These are phyloP conservation scores for Globisporangium paddicum DNA, from an alignment of 352 stramenopile genomes.

Conservation along the genomic window DNA sequence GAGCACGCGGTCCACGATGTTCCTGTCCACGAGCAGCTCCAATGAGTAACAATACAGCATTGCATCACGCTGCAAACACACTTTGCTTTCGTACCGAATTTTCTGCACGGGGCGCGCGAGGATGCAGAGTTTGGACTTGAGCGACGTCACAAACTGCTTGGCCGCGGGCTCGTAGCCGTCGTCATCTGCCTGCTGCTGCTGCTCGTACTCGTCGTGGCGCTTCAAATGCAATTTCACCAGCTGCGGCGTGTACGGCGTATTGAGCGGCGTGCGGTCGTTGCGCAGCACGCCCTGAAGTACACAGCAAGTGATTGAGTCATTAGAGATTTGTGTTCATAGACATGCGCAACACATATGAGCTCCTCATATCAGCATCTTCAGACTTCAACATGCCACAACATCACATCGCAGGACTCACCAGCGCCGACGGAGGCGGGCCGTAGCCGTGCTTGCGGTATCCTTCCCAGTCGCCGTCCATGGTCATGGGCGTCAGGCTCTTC, in stretches of 20 bases:
- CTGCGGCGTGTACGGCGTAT: constrained; percentile 81
- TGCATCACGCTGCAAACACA: background rate
- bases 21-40: constrained; percentile 7
- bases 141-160: constrained; percentile 22
- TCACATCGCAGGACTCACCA: constrained; percentile 21
- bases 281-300: constrained; percentile 54
- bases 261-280: constrained; percentile 74
- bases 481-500: constrained; percentile 16
- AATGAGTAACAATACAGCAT: background rate
- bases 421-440: constrained; percentile 23
- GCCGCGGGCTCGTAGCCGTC: constrained; percentile 21
- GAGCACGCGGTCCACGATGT: constrained; percentile 27
- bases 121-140: constrained; percentile 39
- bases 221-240: constrained; percentile 79
- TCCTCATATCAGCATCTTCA: constrained; percentile 7
- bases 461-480: constrained; percentile 45
- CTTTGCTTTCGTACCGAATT: constrained; percentile 30
- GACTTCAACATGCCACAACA: background rate
- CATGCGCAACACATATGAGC: too few relatives aligned
- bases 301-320: background rate
- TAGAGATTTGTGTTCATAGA: too few relatives aligned
- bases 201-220: constrained; percentile 51
- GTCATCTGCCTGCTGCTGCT: constrained; percentile 23
- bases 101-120: constrained; percentile 37
- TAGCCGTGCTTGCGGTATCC: constrained; percentile 48